Percentiles rank a stretch among this genome's conserved stretches.
These are phyloP conservation scores for Penicillium sp. DNA, from an alignment of 2,329 filamentous ascomycete genomes.

Conservation along the genomic window DNA sequence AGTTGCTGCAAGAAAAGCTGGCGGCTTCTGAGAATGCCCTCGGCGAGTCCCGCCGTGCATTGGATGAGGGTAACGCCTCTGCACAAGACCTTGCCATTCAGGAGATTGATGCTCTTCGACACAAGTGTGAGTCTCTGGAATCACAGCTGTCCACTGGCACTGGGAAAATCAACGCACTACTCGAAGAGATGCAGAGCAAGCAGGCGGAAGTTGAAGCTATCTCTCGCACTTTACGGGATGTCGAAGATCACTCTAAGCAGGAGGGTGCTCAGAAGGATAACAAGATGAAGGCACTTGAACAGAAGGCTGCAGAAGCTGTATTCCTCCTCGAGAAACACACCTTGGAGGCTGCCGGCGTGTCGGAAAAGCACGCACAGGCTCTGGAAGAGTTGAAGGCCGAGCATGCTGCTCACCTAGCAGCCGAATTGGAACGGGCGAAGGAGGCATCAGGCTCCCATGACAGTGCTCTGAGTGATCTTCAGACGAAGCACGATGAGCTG, in stretches of 20 bases:
- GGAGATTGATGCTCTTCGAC: slow-evolving; percentile 37
- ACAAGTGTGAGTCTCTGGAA: slow-evolving; percentile 36
- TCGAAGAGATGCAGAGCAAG: slow-evolving; percentile 36
- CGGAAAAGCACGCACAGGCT: slow-evolving; percentile 35
- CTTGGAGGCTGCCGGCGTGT: slow-evolving; percentile 25
- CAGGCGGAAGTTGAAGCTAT: slow-evolving; percentile 38
- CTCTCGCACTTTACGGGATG: slow-evolving; percentile 36
- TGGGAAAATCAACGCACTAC: slow-evolving; percentile 34
- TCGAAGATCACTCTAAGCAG: slow-evolving; percentile 39
- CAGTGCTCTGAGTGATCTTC: slow-evolving; percentile 31
- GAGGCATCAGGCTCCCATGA: slow-evolving; percentile 34
- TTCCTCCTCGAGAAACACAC: slow-evolving; percentile 37
- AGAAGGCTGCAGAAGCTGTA: slow-evolving; percentile 34
- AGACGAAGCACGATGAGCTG: slow-evolving; percentile 36
- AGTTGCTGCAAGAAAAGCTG: slow-evolving; percentile 36
- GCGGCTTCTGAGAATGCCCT: slow-evolving; percentile 35
- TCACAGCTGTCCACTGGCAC: slow-evolving; percentile 31
- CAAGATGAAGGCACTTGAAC: slow-evolving; percentile 33
- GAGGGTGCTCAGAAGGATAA: slow-evolving; percentile 38
- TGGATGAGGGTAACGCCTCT: slow-evolving; percentile 35
- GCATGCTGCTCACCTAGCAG: slow-evolving; percentile 28
- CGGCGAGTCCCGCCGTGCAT: slow-evolving; percentile 31
- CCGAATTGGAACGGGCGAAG: slow-evolving; percentile 33
- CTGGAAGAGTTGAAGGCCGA: slow-evolving; percentile 35
- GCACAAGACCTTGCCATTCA: slow-evolving; percentile 35